Conservation (phyloP, 208 protist species). For the Crithidia fasciculata region DNA sequence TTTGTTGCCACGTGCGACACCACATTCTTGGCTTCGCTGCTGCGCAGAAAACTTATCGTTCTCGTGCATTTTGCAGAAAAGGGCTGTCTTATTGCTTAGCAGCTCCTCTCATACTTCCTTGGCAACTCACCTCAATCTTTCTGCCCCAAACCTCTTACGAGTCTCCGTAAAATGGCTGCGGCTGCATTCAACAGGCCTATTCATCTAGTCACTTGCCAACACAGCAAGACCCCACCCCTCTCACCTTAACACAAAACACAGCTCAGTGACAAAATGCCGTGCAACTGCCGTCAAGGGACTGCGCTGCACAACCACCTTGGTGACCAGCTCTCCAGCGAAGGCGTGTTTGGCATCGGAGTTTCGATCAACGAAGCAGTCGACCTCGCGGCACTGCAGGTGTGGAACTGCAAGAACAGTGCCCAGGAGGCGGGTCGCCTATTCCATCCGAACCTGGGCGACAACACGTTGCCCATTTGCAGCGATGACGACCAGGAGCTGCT, state of each 20-base stretch:
- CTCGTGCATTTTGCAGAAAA: too few species aligned
- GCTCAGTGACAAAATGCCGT: conserved; percentile 57
- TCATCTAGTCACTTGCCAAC: background rate
- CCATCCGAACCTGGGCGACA: conserved; percentile 44
- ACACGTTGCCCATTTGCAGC: conserved; percentile 74
- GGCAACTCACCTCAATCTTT: too few species aligned
- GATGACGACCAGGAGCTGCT: conserved; percentile 85
- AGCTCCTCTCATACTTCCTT: too few species aligned
- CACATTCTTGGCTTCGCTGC: too few species aligned
- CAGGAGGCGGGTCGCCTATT: conserved; percentile 65
- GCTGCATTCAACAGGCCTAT: background rate
- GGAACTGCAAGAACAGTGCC: conserved; percentile 64
- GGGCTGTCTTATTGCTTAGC: too few species aligned
- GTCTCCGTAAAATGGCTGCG: too few species aligned
- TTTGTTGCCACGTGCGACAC: too few species aligned
- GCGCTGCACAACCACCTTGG: conserved; percentile 81
- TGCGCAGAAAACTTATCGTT: too few species aligned
- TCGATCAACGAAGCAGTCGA: conserved; percentile 75
- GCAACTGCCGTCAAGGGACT: conserved; percentile 79
- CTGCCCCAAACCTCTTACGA: too few species aligned
- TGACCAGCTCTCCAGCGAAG: conserved; percentile 67
- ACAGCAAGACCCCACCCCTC: too few species aligned
- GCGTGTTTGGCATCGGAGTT: conserved; percentile 70
- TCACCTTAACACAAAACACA: background rate
- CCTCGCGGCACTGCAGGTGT: conserved; percentile 63